A percentile compares a stretch with the other conserved stretches of the same genome.
These are phyloP conservation scores for Leccinellum rugosiceps DNA, from an alignment of 768 basidiomycete species.

Conservation along the genomic window DNA sequence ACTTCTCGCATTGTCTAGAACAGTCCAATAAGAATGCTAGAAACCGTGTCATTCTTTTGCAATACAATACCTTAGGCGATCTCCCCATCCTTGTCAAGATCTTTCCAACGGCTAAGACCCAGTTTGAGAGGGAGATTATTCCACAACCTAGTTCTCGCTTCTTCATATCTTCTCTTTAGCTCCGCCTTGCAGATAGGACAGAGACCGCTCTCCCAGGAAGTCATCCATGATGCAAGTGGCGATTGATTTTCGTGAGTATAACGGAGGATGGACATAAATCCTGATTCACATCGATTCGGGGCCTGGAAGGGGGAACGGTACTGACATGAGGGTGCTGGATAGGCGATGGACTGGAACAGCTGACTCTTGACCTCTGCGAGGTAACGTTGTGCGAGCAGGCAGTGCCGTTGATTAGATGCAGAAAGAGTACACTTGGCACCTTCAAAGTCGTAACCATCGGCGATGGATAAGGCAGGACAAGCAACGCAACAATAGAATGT, in stretches of 20 bases:
- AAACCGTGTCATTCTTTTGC: not conserved
- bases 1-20: not conserved
- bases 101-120: slow-evolving; percentile 7
- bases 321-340: not conserved
- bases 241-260: not conserved
- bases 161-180: not conserved
- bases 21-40: not conserved
- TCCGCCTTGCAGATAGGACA: not conserved
- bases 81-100: slow-evolving; percentile 1
- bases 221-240: slow-evolving; percentile 1
- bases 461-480: slow-evolving; percentile 5
- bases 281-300: not conserved
- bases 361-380: not conserved
- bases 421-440: slow-evolving; percentile 1
- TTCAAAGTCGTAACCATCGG: slow-evolving; percentile 9
- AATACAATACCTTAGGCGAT: not conserved
- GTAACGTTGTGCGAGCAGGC: slow-evolving; percentile 2
- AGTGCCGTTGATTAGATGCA: not conserved
- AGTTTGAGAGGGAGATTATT: not conserved
- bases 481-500: slow-evolving; percentile 3
- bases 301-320: not conserved
- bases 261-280: not conserved
- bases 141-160: not conserved
- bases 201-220: not conserved
- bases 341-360: not conserved